Evolutionary conservation across 2,329 filamentous ascomycete species (phyloP).

Genomic region (Aspergillus alliaceus): DNA sequence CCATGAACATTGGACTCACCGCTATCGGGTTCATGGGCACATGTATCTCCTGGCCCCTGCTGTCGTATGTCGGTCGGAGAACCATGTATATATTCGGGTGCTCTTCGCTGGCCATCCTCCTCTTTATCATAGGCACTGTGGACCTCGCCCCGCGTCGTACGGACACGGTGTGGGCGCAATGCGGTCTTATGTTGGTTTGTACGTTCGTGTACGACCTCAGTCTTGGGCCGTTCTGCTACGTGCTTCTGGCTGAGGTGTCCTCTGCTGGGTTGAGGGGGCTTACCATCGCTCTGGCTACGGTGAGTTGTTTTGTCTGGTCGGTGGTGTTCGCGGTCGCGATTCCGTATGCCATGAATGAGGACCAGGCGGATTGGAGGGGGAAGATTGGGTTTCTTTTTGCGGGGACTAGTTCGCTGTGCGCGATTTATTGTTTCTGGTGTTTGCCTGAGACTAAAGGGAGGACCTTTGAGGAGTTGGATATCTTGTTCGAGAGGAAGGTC

Average conservation of each 20-base stretch:
- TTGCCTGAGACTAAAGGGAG: slow-evolving; percentile 32
- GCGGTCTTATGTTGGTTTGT: slow-evolving; percentile 33
- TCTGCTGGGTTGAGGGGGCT: slow-evolving; percentile 54
- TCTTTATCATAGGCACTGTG: slow-evolving; percentile 40
- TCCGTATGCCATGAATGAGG: slow-evolving; percentile 36
- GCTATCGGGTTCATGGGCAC: slow-evolving; percentile 46
- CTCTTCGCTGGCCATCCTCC: slow-evolving; percentile 32
- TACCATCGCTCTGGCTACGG: slow-evolving; percentile 42
- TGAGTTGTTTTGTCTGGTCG: slow-evolving; percentile 24
- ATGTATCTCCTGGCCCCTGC: slow-evolving; percentile 41
- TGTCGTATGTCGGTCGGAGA: slow-evolving; percentile 40
- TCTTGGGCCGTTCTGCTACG: slow-evolving; percentile 56
- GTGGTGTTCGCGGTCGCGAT: slow-evolving; percentile 35
- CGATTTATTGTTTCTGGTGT: slow-evolving; percentile 32
- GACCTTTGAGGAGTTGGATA: slow-evolving; percentile 32
- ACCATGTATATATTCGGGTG: slow-evolving; percentile 41
- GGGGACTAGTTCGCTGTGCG: slow-evolving; percentile 21
- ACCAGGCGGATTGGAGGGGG: slow-evolving; percentile 29
- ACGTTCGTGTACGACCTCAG: slow-evolving; percentile 54
- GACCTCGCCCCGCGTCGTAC: slow-evolving; percentile 37
- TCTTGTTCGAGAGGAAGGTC: slow-evolving; percentile 27
- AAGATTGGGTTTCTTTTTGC: slow-evolving; percentile 35
- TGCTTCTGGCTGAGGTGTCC: slow-evolving; percentile 52
- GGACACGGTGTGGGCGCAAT: slow-evolving; percentile 41
- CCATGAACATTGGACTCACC: slow-evolving; percentile 42